Conservation (phyloP, 2,329 filamentous ascomycete species). For the Lachnellula subtilissima region DNA sequence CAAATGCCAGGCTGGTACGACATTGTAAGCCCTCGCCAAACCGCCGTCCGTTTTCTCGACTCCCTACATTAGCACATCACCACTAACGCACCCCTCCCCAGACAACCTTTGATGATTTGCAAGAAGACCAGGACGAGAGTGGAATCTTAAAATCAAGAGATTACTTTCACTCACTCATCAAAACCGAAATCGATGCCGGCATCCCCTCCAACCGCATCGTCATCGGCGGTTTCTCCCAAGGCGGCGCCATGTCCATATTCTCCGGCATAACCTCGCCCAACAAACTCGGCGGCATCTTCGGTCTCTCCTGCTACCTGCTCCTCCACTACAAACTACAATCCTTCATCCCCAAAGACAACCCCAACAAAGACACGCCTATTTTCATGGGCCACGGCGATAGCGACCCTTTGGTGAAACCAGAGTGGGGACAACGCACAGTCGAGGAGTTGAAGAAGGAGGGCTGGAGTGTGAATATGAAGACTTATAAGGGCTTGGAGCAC, state of each 20-base stretch:
- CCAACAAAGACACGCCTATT: constrained; percentile 73
- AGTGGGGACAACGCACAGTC: constrained; percentile 64
- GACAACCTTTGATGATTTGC: constrained; percentile 42
- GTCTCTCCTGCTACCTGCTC: constrained; percentile 75
- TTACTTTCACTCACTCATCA: constrained; percentile 75
- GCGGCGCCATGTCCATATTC: constrained; percentile 81
- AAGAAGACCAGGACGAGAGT: constrained; percentile 56
- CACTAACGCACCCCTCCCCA: constrained; percentile 17
- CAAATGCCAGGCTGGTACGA: constrained; percentile 87
- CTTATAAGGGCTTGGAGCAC: constrained; percentile 64
- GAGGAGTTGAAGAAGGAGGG: constrained; percentile 64
- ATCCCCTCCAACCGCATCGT: constrained; percentile 81
- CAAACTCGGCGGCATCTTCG: constrained; percentile 84
- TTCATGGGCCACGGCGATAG: constrained; percentile 84
- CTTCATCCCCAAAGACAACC: constrained; percentile 48
- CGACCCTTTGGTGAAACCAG: constrained; percentile 67
- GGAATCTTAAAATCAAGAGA: constrained; percentile 70
- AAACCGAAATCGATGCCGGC: constrained; percentile 72
- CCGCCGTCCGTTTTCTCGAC: constrained; percentile 19
- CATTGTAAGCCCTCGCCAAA: constrained; percentile 49
- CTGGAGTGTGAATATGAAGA: constrained; percentile 69
- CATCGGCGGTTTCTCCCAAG: constrained; percentile 80
- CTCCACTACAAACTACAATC: constrained; percentile 61
- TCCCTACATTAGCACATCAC: background rate
- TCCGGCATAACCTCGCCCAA: constrained; percentile 66